A percentile compares a stretch with the other conserved stretches of the same genome.
Conservation (phyloP, 148 eudicot species). For the Chenopodium berlandieri region DNA sequence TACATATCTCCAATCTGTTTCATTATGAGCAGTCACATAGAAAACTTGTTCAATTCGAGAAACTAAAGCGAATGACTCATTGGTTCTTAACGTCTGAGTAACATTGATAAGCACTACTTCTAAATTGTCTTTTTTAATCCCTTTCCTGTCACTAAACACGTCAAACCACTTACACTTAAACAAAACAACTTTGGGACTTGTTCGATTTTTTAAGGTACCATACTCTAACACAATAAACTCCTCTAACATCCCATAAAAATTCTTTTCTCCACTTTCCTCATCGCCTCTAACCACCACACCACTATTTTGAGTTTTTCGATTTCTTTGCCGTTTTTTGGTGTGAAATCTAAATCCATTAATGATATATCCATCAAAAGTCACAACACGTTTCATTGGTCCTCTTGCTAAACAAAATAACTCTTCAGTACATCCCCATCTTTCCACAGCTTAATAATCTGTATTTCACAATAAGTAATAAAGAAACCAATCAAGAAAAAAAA, state of each 20-base stretch:
- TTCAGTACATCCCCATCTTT: not conserved
- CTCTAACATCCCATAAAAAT: too few relatives aligned
- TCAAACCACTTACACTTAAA: conserved; percentile 9
- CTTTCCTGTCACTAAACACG: not conserved
- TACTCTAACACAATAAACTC: not conserved
- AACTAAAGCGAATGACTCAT: not conserved
- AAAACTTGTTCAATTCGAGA: not conserved
- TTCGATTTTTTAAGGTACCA: not conserved
- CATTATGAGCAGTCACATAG: too few relatives aligned
- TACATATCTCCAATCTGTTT: too few relatives aligned
- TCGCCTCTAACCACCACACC: too few relatives aligned
- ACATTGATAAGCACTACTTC: not conserved
- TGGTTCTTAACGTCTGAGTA: not conserved
- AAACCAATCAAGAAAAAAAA: too few relatives aligned
- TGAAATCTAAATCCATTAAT: too few relatives aligned
- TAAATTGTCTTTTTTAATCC: not conserved
- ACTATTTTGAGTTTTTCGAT: too few relatives aligned
- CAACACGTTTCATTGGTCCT: not conserved
- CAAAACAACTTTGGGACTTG: not conserved
- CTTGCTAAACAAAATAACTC: conserved; percentile 7
- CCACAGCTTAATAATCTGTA: not conserved
- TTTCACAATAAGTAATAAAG: not conserved
- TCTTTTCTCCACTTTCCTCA: too few relatives aligned
- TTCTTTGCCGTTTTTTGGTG: too few relatives aligned
- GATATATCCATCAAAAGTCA: too few relatives aligned